Percentiles rank a stretch among this genome's conserved stretches.
phyloP scores from a whole-genome alignment of 345 rosid genomes.

The Psidium guajava region DNA sequence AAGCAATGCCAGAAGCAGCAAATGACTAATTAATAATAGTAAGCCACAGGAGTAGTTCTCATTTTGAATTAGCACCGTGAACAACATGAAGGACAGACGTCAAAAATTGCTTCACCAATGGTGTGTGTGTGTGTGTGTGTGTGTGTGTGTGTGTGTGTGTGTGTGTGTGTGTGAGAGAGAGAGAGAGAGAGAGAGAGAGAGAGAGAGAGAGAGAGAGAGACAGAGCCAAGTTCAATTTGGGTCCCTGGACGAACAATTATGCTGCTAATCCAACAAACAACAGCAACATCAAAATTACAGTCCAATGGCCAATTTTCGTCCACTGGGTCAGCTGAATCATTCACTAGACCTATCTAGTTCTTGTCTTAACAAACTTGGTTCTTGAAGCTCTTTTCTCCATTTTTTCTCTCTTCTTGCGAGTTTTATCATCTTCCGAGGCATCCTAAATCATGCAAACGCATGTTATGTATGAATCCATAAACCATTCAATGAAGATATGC shows the following conservation, averaged over 20 bases:
- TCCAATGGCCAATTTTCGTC: no score
- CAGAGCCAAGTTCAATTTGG: background rate
- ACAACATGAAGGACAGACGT: background rate
- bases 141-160: no score
- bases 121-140: no score
- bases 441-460: constrained; percentile 28
- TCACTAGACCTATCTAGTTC: constrained; percentile 22
- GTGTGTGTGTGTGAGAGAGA: no score
- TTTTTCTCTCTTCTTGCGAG: constrained; percentile 82
- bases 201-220: background rate
- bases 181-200: background rate
- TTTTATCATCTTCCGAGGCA: constrained; percentile 65
- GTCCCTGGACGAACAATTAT: background rate
- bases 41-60: background rate
- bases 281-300: background rate
- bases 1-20: background rate
- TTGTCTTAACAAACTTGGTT: constrained; percentile 52
- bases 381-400: constrained; percentile 81
- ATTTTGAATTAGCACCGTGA: background rate
- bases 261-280: background rate
- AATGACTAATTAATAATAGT: background rate
- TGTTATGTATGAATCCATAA: background rate
- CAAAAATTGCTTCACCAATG: background rate
- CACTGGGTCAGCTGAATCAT: no score
- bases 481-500: background rate